Base-by-base conservation (phyloP, 2,329 filamentous ascomycete species). In the Aureobasidium sp. region DNA sequence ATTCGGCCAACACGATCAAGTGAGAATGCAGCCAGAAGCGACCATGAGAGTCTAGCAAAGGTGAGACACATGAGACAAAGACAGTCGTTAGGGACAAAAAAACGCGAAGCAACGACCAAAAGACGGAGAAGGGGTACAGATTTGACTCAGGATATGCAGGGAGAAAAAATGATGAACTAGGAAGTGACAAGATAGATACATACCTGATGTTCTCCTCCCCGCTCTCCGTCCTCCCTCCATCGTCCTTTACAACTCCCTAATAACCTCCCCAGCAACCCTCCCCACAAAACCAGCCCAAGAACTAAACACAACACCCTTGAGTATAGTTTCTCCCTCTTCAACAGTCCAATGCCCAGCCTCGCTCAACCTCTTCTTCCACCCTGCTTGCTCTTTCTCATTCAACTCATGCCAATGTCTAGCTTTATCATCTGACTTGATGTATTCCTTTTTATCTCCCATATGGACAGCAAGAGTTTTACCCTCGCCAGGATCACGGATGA, bases 261-360 rank as follows among this genome's bases (percentile, higher is more conserved):
- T 75, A 69, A 76, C 69, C 75, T 75, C 66, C 70, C 77, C 67
- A 73, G 72, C 70, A 72, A 77, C 67, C 74, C 80, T 67, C 70
- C 88, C 87, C 20, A 92, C 87, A 60, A 84, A 80, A 2, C 87
- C 91, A 1, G 87, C 91, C 69, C 93, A 83, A 78, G 94, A 87
- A 25, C 90, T 88, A 79, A 97, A 97, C 68, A 97, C 81, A 38
- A 97, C 87, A 3, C 93, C 92, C 78, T 90, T 89, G 71, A 97
- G 86, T 36, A 96, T 87, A 13, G 84, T 85, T 81, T 95, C 93
- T 3, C 93, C 92, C 83, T 95, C 92, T 43, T 88, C 85, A 74
- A 91, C 89, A n/a, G 88, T 87, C 93, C 93, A 97, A 69, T 94
- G 88, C 0, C 93, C 93, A 0, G 92, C 90, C 64, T 90, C 84